These are phyloP conservation scores for Toxoplasma gondii DNA, from an alignment of 169 alveolate species.

Conservation along the genomic window DNA sequence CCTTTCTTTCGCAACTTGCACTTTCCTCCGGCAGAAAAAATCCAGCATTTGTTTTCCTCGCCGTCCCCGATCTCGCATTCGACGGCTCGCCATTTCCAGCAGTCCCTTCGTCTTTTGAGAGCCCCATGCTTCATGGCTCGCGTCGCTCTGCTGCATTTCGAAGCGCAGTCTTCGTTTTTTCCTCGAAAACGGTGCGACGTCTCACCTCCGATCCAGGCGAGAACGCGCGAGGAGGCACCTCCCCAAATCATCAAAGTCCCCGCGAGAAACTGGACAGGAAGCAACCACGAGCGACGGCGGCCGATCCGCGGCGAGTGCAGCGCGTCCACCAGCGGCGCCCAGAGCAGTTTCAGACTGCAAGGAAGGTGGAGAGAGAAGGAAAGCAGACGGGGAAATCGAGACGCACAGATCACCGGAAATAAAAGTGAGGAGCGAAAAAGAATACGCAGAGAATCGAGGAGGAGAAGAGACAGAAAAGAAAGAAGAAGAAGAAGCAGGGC, in stretches of 20 bases:
- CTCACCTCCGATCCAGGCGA: neutral
- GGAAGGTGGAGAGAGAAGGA: conserved; percentile 75
- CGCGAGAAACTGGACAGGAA: conserved; percentile 86
- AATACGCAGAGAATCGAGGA: neutral
- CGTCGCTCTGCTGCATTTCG: too few species aligned
- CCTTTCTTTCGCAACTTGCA: too few species aligned
- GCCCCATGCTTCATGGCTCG: too few species aligned
- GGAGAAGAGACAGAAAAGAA: neutral
- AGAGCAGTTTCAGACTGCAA: conserved; percentile 87
- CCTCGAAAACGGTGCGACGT: too few species aligned
- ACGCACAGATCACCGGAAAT: neutral
- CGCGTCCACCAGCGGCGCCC: conserved; percentile 95
- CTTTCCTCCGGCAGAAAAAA: too few species aligned
- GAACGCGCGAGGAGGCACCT: conserved; percentile 30
- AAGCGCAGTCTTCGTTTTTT: too few species aligned
- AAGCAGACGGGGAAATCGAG: conserved; percentile 45
- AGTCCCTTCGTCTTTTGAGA: neutral
- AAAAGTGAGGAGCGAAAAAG: neutral
- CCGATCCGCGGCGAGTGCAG: conserved; percentile 85
- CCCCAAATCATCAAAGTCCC: conserved; percentile 67
- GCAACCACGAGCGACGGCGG: conserved; percentile 93
- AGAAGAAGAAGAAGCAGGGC: neutral
- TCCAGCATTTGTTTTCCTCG: too few species aligned
- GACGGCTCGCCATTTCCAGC: neutral
- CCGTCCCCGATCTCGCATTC: too few species aligned